Conservation (phyloP, 192 early-diverging fungal species). For the Umbelopsis isabellina region DNA sequence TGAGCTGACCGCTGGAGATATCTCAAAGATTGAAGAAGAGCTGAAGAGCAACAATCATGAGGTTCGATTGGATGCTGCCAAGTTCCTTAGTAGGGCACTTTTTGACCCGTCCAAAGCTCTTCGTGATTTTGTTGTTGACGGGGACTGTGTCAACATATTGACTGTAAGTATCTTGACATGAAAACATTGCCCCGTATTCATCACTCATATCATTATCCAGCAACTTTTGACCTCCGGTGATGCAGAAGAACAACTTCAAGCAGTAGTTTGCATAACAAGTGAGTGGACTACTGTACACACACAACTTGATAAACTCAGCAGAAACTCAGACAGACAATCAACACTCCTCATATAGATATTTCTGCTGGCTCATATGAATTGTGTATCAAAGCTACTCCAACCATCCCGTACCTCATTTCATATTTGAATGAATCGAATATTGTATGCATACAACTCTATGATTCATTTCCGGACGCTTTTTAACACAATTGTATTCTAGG, state of each 20-base stretch:
- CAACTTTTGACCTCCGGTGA: conserved; percentile 23
- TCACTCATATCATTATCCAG: conserved; percentile 15
- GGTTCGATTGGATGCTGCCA: conserved; percentile 28
- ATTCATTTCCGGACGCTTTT: not conserved
- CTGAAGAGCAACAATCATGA: conserved; percentile 24
- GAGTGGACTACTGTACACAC: not conserved
- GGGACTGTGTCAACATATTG: conserved; percentile 33
- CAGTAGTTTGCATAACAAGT: conserved; percentile 34
- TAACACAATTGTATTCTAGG: not conserved
- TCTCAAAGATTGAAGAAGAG: conserved; percentile 21
- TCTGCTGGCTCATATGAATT: conserved; percentile 41
- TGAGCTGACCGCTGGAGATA: conserved; percentile 22
- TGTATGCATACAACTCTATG: not conserved
- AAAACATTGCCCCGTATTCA: not conserved
- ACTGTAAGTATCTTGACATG: conserved; percentile 19
- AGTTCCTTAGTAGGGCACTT: conserved; percentile 29
- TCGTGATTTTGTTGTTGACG: conserved; percentile 29
- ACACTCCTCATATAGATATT: conserved; percentile 30
- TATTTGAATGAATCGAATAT: conserved; percentile 8
- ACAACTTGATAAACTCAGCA: conserved; percentile 11
- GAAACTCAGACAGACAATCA: conserved; percentile 4
- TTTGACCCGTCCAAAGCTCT: conserved; percentile 36
- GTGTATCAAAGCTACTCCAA: conserved; percentile 29
- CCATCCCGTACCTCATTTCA: conserved; percentile 26
- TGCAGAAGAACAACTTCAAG: conserved; percentile 26